Conservation (phyloP, 2,329 filamentous ascomycete species). For the Proliferodiscus dingleyae region DNA sequence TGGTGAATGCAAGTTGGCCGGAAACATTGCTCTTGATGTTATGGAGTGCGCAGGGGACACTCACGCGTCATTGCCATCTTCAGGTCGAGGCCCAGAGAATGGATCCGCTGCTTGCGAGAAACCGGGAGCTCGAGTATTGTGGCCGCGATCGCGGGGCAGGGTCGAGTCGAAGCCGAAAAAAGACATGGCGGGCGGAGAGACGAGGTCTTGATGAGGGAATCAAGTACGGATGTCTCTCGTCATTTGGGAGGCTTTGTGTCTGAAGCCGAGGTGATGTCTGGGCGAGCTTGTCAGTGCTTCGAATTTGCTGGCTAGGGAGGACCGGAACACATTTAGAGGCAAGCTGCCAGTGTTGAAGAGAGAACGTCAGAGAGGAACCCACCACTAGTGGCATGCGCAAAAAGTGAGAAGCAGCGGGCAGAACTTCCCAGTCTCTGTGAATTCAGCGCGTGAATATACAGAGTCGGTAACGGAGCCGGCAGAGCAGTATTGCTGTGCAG, state of each 20-base stretch:
- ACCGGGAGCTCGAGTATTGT: constrained; percentile 66
- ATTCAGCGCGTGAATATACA: no score
- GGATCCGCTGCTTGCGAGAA: constrained; percentile 83
- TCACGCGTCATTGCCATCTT: constrained; percentile 49
- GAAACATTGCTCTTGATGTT: not conserved
- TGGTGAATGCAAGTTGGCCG: not conserved
- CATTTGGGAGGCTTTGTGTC: not conserved
- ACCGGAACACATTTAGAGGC: not conserved
- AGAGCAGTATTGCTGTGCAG: no score
- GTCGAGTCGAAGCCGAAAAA: constrained; percentile 85
- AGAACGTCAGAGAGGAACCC: no score
- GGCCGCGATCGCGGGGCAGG: constrained; percentile 56
- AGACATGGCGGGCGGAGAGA: constrained; percentile 54
- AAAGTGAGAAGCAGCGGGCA: no score
- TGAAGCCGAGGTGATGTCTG: not conserved
- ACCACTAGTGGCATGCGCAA: no score
- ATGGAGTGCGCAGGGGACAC: constrained; percentile 8
- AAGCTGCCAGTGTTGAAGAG: no score
- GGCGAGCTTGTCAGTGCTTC: not conserved
- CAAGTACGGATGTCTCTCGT: not conserved
- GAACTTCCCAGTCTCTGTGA: no score
- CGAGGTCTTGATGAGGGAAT: not conserved
- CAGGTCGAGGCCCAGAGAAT: constrained; percentile 69
- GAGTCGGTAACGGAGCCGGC: no score
- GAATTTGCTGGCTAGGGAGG: not conserved